Base-by-base conservation (phyloP, 2,329 filamentous ascomycete genomes). In the Tympanopsis confertula region DNA sequence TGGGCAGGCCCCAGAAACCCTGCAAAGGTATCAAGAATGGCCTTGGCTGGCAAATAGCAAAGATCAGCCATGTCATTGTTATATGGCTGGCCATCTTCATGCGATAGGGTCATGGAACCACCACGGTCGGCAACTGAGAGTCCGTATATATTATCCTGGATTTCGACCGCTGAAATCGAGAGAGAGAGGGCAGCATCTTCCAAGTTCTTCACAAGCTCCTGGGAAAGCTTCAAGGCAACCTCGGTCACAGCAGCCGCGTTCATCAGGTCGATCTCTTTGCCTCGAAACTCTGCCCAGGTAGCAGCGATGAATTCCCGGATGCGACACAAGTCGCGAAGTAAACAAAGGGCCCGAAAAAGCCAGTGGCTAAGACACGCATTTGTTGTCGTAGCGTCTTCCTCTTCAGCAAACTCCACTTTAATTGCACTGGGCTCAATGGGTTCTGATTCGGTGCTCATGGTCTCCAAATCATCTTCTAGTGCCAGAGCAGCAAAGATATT, bases 191-290 rank as follows among this genome's bases (percentile, higher is more conserved):
- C 46, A 40, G 46, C 43, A 28, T 26, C 38, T 28, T 38, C 42
- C 35, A 46, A 39, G 35, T 47, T 43, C 32, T 47, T 22, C 19
- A 44, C 40, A 18, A 54, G 43, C 36, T 48, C 43, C 17, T 38
- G 41, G 15, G 48, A 42, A 32, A 55, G 44, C 38, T 50, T 41
- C 22, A 53, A 43, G n/a, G 47, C 50, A 40, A 42, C 46, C 38
- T 58, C 55, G 19, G 52, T 58, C 33, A 52, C 49, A 15, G 54
- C 22, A 19, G 54, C 48, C 4, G 55, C 52, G 12, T 52, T 52
- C 43, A 52, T 50, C 4, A 58, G 43, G 19, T 55, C 48, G 14
- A 55, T 51, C 14, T 47, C 44, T 18, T 45, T 44, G 13, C 49
- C 42, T 35, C 43, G 44, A 37, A 55, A 59, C 7, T 53, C 50